A percentile compares a stretch with the other conserved stretches of the same genome.
Evolutionary conservation across 495 filamentous ascomycete species (phyloP).

Genomic region (Xylaria curta): DNA sequence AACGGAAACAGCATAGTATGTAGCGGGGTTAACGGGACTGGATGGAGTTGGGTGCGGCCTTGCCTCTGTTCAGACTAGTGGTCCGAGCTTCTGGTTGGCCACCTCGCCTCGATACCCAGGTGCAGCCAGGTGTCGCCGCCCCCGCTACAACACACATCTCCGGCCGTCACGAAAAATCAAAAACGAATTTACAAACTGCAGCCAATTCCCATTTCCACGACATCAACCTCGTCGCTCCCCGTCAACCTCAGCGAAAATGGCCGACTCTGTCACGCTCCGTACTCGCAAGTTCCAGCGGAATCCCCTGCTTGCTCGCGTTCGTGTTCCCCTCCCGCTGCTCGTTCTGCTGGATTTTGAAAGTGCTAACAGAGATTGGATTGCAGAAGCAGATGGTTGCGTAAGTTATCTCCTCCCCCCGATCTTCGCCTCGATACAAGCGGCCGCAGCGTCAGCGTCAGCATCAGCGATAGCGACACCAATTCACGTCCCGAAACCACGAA

Average conservation of each 20-base stretch:
- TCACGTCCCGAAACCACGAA: neutral
- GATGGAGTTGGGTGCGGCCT: too few species aligned
- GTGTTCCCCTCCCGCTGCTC: constrained; percentile 8
- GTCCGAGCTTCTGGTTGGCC: constrained; percentile 12
- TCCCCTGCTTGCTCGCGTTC: constrained; percentile 77
- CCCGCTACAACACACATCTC: constrained; percentile 32
- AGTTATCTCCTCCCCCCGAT: constrained; percentile 55
- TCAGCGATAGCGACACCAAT: neutral
- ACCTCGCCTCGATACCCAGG: constrained; percentile 25
- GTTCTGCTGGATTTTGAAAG: constrained; percentile 6
- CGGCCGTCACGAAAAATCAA: constrained; percentile 31
- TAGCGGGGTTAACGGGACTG: constrained; percentile 7
- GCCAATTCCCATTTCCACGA: constrained; percentile 22
- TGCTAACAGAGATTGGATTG: constrained; percentile 21
- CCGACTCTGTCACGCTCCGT: constrained; percentile 93
- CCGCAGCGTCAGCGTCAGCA: neutral
- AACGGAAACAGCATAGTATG: neutral
- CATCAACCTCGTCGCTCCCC: constrained; percentile 32
- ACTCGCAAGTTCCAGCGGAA: constrained; percentile 99
- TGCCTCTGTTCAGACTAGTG: neutral
- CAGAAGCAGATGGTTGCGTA: constrained; percentile 99
- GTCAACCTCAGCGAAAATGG: constrained; percentile 68
- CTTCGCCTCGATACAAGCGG: neutral
- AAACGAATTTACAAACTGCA: constrained; percentile 31
- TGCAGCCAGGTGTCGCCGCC: constrained; percentile 24